Percentiles rank a stretch among this genome's conserved stretches.
phyloP scores from a whole-genome alignment of 257 asterid species.

The Osmanthus fragrans region DNA sequence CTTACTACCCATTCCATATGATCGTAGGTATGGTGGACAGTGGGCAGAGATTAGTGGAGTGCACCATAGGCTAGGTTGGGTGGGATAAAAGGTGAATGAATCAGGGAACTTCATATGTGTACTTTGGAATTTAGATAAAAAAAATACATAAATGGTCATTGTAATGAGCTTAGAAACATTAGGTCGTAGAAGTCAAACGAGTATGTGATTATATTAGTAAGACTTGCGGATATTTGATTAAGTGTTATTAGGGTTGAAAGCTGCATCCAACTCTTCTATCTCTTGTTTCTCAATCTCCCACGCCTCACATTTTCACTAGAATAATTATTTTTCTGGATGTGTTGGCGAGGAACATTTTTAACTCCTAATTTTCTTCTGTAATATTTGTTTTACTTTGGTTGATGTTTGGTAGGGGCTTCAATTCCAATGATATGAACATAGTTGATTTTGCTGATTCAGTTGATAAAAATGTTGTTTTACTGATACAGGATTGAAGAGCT shows the following conservation, averaged over 20 bases:
- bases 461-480: conserved; percentile 15
- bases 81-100: neutral
- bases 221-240: neutral
- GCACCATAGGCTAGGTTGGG: neutral
- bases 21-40: neutral
- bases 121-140: neutral
- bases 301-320: neutral
- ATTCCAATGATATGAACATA: conserved; percentile 3
- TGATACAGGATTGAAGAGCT: conserved; percentile 73
- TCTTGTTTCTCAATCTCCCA: neutral
- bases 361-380: neutral
- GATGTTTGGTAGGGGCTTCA: conserved; percentile 21
- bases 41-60: neutral
- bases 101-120: neutral
- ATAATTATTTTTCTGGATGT: conserved; percentile 4
- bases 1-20: neutral
- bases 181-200: neutral
- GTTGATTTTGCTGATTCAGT: neutral
- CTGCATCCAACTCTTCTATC: neutral
- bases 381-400: conserved; percentile 17
- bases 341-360: neutral
- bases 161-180: neutral
- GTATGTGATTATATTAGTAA: neutral
- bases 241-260: neutral
- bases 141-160: neutral